phyloP scores from a whole-genome alignment of 441 rosid species.

The Mallotus japonicus region DNA sequence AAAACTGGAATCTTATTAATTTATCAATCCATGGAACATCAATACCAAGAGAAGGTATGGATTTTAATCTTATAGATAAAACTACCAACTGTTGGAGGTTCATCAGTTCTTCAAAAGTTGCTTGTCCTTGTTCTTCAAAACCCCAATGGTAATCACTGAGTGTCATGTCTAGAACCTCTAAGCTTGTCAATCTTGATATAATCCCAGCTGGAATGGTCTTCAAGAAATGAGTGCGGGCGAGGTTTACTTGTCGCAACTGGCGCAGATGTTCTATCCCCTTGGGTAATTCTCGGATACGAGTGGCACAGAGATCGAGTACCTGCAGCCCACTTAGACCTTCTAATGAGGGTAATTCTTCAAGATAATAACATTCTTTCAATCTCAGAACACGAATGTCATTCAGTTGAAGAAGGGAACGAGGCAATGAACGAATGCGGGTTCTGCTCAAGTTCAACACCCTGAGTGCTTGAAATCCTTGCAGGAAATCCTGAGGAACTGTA shows the following conservation, averaged over 20 bases:
- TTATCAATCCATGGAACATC: neutral
- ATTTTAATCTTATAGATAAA: neutral
- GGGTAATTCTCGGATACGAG: slow-evolving; percentile 31
- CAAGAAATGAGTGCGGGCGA: slow-evolving; percentile 39
- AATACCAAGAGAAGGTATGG: neutral
- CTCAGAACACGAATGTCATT: slow-evolving; percentile 30
- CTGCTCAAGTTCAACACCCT: slow-evolving; percentile 34
- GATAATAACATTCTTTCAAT: slow-evolving; percentile 32
- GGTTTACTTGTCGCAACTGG: slow-evolving; percentile 30
- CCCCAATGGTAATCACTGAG: slow-evolving; percentile 38
- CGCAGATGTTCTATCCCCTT: slow-evolving; percentile 28
- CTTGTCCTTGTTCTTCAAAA: slow-evolving; percentile 18
- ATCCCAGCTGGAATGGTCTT: slow-evolving; percentile 26
- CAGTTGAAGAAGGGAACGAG: slow-evolving; percentile 25
- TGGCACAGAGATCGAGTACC: slow-evolving; percentile 39
- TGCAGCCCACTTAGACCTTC: slow-evolving; percentile 31
- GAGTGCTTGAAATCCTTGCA: slow-evolving; percentile 26
- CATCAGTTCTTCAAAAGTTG: slow-evolving; percentile 29
- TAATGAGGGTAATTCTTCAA: slow-evolving; percentile 29
- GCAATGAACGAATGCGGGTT: slow-evolving; percentile 29
- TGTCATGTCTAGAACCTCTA: slow-evolving; percentile 38
- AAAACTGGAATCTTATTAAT: slow-evolving; percentile 28
- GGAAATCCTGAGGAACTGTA: slow-evolving; percentile 30
- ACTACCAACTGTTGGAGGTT: neutral
- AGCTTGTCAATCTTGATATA: slow-evolving; percentile 28